Base-by-base conservation (phyloP, 306 rosid genomes). In the Trifolium subterraneum region DNA sequence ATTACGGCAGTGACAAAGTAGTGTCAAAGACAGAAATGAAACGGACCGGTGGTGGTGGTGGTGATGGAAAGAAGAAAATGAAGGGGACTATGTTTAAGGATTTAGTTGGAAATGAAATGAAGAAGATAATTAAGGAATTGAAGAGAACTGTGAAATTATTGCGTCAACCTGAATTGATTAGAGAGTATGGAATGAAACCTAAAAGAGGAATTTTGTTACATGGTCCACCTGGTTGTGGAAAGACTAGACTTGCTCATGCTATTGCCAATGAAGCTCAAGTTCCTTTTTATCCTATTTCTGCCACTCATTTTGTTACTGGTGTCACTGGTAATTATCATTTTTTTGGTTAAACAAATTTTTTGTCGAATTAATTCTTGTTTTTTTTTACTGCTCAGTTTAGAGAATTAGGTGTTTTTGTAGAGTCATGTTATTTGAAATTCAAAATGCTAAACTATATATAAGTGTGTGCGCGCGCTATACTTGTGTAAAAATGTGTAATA, bases 141-240 rank as follows among this genome's bases (percentile, higher is more conserved):
- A 82, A 72, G 71, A 79, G 72, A 64, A 90, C 84, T 52, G 56
- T 93, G 8, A 79, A 81, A 61, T 95, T 96, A 1, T 71, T 89
- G 54, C 78, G 74, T 63, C 87, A 85, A 69, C 89, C 92, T 0
- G 76, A 88, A 68, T 48, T 93, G 51, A 88, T 81, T 0, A 78
- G 35, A 56, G 70, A 77, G 58, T 81, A 86, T 1, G 96, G 97
- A 2, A 86, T 86, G 54, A 81, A 52, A 41, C 96, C 96, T 1
- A 78, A 80, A 78, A 44, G 84, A 6, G 98, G 97, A 55, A 89
- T 93, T 73, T 74, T 93, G 66, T 70, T 93, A 68, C 88, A 87
- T 31, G 98, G 98, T 6, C 97, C 97, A 1, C 90, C 98, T 0
- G 98, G 98, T 10, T 93, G 97, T 80, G 98, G 98, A 27, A 93